These are phyloP conservation scores for Allium sativum DNA, from an alignment of 106 monocot genomes.

Conservation along the genomic window DNA sequence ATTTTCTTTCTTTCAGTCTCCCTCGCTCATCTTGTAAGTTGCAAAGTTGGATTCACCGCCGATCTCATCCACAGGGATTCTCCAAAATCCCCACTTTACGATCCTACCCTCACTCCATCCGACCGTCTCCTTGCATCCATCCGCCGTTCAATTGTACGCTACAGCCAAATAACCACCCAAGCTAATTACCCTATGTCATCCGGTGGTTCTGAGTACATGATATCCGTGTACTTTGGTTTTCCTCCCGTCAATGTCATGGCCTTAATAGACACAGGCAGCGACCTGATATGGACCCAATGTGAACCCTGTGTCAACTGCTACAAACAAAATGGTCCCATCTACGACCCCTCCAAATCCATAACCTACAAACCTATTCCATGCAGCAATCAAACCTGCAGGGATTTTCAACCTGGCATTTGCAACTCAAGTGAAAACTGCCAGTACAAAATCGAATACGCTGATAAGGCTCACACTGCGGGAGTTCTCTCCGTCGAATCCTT, in stretches of 20 bases:
- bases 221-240: conserved; percentile 3
- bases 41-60: background rate
- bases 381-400: background rate
- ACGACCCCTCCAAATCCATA: conserved; percentile 3
- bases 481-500: too few species aligned
- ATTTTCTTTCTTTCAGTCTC: background rate
- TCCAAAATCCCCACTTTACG: conserved; percentile 2
- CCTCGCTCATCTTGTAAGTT: background rate
- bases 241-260: conserved; percentile 3
- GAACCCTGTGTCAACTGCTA: conserved; percentile 6
- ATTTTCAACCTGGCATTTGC: background rate
- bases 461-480: too few species aligned
- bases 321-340: background rate
- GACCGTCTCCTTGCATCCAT: conserved; percentile 8
- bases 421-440: too few species aligned
- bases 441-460: too few species aligned
- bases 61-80: conserved; percentile 14
- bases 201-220: background rate
- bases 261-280: conserved; percentile 13
- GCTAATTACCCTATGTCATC: background rate
- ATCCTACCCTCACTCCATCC: background rate
- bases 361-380: conserved; percentile 4
- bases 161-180: background rate
- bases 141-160: background rate
- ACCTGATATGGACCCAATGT: conserved; percentile 14